These are phyloP conservation scores for Madurella fahalii DNA, from an alignment of 2,329 filamentous ascomycete species.

Conservation along the genomic window DNA sequence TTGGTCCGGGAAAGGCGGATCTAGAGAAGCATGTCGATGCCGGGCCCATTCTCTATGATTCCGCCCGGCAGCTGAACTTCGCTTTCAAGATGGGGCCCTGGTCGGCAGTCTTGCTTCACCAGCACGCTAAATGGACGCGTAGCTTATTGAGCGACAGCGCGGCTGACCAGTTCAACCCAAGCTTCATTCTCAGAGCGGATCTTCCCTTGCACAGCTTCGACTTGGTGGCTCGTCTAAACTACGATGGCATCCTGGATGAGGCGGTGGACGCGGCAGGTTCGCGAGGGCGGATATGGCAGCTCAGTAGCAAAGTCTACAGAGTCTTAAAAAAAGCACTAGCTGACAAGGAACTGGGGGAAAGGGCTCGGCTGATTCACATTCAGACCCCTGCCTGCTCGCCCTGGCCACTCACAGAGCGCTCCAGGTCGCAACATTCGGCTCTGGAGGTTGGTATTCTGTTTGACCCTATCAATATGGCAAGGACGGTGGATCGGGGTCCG, in stretches of 20 bases:
- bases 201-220: conserved; percentile 55
- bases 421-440: conserved; percentile 24
- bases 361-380: conserved; percentile 65
- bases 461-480: conserved; percentile 66
- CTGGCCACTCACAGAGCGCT: conserved; percentile 46
- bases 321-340: conserved; percentile 68
- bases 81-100: conserved; percentile 86
- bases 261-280: conserved; percentile 29
- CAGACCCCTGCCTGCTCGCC: conserved; percentile 35
- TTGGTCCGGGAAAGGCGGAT: conserved; percentile 43
- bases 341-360: conserved; percentile 70
- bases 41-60: conserved; percentile 74
- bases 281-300: conserved; percentile 41
- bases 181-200: conserved; percentile 68
- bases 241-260: conserved; percentile 7
- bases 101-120: conserved; percentile 70
- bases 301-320: conserved; percentile 57
- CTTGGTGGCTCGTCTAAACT: conserved; percentile 36
- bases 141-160: conserved; percentile 69
- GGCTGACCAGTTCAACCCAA: conserved; percentile 76
- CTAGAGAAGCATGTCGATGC: conserved; percentile 40
- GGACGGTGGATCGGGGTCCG: conserved; percentile 84
- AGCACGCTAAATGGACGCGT: conserved; percentile 71
- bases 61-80: conserved; percentile 69
- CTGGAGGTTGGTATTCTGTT: conserved; percentile 67